Conservation (phyloP, 169 alveolate species). For the Plasmodium inui region DNA sequence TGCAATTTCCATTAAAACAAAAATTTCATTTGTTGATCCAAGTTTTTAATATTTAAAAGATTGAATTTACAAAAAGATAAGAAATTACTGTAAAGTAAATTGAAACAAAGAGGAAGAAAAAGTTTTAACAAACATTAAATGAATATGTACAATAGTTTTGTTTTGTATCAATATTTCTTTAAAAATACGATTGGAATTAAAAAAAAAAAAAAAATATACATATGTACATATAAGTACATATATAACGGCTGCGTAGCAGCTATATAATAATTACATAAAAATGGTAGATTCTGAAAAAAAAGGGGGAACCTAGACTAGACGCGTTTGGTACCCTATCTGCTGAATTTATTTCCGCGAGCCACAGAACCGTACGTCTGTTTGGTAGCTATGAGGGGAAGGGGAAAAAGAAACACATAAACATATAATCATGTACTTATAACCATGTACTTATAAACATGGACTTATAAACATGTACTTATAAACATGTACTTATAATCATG, state of each 20-base stretch:
- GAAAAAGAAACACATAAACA: not conserved
- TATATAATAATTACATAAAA: slow-evolving; percentile 12
- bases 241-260: not conserved
- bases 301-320: not conserved
- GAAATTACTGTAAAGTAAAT: slow-evolving; percentile 5
- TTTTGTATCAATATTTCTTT: not conserved
- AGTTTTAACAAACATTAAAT: slow-evolving; percentile 53
- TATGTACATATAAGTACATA: not conserved
- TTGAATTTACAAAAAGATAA: slow-evolving; percentile 38
- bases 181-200: slow-evolving; percentile 9
- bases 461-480: too few species aligned
- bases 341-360: slow-evolving; percentile 48
- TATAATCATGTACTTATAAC: not conserved
- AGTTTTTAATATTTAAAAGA: slow-evolving; percentile 45
- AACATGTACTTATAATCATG: not conserved
- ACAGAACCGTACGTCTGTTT: slow-evolving; percentile 73
- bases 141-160: slow-evolving; percentile 7
- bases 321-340: slow-evolving; percentile 3
- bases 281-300: not conserved
- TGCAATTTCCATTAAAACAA: slow-evolving; percentile 1
- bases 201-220: slow-evolving; percentile 16
- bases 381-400: slow-evolving; percentile 36
- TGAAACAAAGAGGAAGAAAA: slow-evolving; percentile 16
- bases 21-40: slow-evolving; percentile 3
- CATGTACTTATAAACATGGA: not conserved